A percentile compares a stretch with the other conserved stretches of the same genome.
These are phyloP conservation scores for Leishmania turanica DNA, from an alignment of 208 protist species.

Conservation along the genomic window DNA sequence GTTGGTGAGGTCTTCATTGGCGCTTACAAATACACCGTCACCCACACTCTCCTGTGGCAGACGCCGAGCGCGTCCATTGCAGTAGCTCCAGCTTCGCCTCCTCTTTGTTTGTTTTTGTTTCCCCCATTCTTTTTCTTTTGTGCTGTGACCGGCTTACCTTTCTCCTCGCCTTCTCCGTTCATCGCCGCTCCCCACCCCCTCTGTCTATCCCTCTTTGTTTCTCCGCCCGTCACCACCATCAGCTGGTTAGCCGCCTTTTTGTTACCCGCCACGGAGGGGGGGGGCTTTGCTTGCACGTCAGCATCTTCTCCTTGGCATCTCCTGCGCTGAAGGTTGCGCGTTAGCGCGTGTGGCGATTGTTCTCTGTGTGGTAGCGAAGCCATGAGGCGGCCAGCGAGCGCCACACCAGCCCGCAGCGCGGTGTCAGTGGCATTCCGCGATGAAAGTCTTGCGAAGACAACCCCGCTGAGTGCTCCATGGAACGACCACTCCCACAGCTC, in stretches of 20 bases:
- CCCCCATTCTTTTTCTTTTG: neutral
- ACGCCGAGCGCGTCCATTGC: neutral
- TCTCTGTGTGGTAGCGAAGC: neutral
- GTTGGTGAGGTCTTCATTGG: neutral
- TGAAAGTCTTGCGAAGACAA: conserved; percentile 7
- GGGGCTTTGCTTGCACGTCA: neutral
- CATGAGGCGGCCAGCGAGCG: conserved; percentile 22
- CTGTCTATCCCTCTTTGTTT: neutral
- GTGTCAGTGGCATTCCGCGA: conserved; percentile 6
- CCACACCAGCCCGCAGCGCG: conserved; percentile 13
- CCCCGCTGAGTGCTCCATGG: conserved; percentile 9
- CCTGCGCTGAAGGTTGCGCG: neutral
- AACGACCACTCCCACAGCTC: conserved; percentile 25
- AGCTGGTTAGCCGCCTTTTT: neutral
- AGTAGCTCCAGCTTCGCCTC: neutral
- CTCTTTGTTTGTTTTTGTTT: neutral
- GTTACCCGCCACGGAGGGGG: neutral
- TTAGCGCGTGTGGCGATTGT: neutral
- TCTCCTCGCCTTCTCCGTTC: neutral
- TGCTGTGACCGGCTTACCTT: neutral
- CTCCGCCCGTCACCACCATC: neutral
- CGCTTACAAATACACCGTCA: neutral
- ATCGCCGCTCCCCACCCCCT: no score
- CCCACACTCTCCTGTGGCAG: neutral
- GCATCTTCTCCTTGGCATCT: neutral